phyloP scores from a whole-genome alignment of 352 stramenopile species.

The Pythium rishiriense region DNA sequence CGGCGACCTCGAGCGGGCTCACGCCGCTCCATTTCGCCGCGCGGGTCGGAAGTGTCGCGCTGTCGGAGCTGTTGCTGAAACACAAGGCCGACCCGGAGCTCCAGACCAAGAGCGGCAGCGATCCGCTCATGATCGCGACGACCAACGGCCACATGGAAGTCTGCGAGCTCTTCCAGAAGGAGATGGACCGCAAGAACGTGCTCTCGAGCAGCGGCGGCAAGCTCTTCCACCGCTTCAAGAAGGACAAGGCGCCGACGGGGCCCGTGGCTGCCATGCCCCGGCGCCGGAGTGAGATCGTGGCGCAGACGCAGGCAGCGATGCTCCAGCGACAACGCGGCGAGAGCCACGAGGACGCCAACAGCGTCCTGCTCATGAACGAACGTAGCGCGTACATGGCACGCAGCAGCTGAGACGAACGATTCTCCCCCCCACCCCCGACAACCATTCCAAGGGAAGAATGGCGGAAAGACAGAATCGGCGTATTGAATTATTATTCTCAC shows the following conservation, averaged over 20 bases:
- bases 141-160: conserved; percentile 64
- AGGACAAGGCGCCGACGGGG: conserved; percentile 15
- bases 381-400: neutral
- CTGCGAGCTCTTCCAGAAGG: conserved; percentile 63
- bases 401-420: neutral
- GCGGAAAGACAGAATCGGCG: neutral
- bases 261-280: too few relatives aligned
- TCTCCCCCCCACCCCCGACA: neutral
- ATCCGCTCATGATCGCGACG: conserved; percentile 73
- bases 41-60: conserved; percentile 58
- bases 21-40: conserved; percentile 80
- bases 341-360: conserved; percentile 19
- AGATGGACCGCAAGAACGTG: conserved; percentile 30
- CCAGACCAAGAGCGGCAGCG: conserved; percentile 75
- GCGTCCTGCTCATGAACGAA: conserved; percentile 16
- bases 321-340: conserved; percentile 6
- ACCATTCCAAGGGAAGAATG: conserved; percentile 27
- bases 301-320: too few relatives aligned
- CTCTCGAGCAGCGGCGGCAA: conserved; percentile 23
- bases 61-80: conserved; percentile 65
- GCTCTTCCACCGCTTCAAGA: conserved; percentile 29
- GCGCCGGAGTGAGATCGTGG: neutral
- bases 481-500: conserved; percentile 12
- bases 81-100: conserved; percentile 65
- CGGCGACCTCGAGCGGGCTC: conserved; percentile 62